Conservation (phyloP, 139 green algal genomes). For the Micractinium sp. region DNA sequence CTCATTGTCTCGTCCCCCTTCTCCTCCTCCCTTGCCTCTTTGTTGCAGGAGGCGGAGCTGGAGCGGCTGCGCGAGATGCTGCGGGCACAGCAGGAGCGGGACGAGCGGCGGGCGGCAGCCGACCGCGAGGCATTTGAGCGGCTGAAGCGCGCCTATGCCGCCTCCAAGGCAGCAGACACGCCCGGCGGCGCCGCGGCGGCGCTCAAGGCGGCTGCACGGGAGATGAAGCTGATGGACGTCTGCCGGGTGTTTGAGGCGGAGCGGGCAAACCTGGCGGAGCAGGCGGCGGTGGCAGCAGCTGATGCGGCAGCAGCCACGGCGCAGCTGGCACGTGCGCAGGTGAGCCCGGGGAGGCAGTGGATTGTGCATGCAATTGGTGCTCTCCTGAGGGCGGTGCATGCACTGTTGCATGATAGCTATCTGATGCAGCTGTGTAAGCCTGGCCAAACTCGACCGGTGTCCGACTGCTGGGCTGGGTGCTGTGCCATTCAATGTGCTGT, state of each 20-base stretch:
- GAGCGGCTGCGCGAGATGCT: conserved; percentile 12
- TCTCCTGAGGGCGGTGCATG: neutral
- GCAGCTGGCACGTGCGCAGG: conserved; percentile 1
- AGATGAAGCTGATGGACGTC: conserved; percentile 13
- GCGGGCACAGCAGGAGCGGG: neutral
- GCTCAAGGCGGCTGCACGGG: neutral
- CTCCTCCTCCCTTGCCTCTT: no score
- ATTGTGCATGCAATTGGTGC: neutral
- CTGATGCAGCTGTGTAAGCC: neutral
- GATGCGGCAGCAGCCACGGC: neutral
- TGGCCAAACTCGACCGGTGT: no score
- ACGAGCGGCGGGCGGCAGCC: neutral
- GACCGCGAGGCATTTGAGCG: conserved; percentile 8
- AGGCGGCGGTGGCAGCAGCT: neutral
- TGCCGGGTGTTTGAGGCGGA: conserved; percentile 31
- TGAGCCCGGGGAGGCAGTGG: neutral
- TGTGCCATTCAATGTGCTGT: no score
- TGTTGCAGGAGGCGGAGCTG: conserved; percentile 10
- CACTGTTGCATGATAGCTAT: neutral
- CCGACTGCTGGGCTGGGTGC: no score
- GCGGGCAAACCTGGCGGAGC: conserved; percentile 18
- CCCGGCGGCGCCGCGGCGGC: neutral
- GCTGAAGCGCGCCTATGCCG: conserved; percentile 17
- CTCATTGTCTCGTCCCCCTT: no score
- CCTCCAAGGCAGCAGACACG: conserved; percentile 16